Evolutionary conservation across 164 flowering plant genomes (phyloP), one percentile per base, ranked within the genome.

Genomic region (Magnolia sinica): DNA sequence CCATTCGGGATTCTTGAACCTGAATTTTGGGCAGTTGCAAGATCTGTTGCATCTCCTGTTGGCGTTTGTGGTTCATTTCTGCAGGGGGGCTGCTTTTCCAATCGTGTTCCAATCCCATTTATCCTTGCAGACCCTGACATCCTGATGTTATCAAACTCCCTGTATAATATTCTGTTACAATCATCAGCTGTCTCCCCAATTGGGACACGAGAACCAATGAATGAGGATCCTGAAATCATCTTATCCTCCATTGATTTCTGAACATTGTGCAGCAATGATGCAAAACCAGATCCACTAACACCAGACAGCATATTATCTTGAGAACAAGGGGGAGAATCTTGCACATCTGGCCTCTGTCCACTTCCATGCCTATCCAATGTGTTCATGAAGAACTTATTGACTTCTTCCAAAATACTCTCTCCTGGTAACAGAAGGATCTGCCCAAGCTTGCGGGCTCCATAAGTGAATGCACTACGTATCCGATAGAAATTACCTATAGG

Each of bases 371-470:
- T 88, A 27, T 82, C 83, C 77, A 87, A 72, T 65, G 92, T 88
- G 76, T 84, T 88, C 73, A 73, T 16, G 72, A 88, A 91, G 64
- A 91, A 89, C 64, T 76, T 82, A 7, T 77, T 78, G 45, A 92
- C 82, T 81, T 87, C 95, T 74, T 80, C 82, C 3, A 72, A 76
- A 65, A 90, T 76, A 27, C 73, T 77, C 52, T 82, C 87, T 63
- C 50, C 77, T 9, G 96, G 87, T 74, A 70, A 75, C 23, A 64
- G 69, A 64, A 94, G 90, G 73, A 91, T 82, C 20, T 72, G 81
- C 4, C 92, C 90, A 76, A 94, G 96, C 84, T 85, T 91, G 67
- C 87, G 87, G 49, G 92, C 92, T 29, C 97, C 95, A 85, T 85
- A 88, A 50, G 82, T 82, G 65, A 94, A 84, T 75, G 98, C 98